phyloP scores from a whole-genome alignment of 495 filamentous ascomycete genomes.

The Hapsidospora chrysogenum region DNA sequence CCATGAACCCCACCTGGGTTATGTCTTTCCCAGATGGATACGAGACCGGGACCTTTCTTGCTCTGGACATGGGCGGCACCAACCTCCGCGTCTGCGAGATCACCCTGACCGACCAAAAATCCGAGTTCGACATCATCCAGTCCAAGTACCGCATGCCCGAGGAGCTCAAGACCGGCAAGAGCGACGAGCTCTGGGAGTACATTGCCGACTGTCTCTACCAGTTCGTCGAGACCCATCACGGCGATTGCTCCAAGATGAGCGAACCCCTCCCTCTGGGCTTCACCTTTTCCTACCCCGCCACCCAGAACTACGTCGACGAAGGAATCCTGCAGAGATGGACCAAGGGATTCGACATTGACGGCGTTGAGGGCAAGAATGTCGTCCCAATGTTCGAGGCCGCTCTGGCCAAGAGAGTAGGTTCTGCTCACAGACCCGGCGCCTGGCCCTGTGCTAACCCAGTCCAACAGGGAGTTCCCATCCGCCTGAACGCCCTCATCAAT shows the following conservation, averaged over 20 bases:
- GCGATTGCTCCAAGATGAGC: slow-evolving; percentile 36
- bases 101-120: slow-evolving; percentile 73
- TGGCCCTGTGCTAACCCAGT: slow-evolving; percentile 6
- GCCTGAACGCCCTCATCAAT: slow-evolving; percentile 85
- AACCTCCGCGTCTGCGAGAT: slow-evolving; percentile 97
- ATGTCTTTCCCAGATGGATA: slow-evolving; percentile 82
- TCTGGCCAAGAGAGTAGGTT: slow-evolving; percentile 53
- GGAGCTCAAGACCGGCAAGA: slow-evolving; percentile 78
- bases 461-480: slow-evolving; percentile 69
- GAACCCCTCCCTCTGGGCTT: slow-evolving; percentile 75
- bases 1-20: slow-evolving; percentile 98
- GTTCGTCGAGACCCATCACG: slow-evolving; percentile 86
- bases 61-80: slow-evolving; percentile 96
- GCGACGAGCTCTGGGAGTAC: slow-evolving; percentile 93
- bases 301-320: slow-evolving; percentile 92
- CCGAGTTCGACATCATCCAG: slow-evolving; percentile 96
- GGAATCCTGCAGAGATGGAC: slow-evolving; percentile 95
- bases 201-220: slow-evolving; percentile 94
- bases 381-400: slow-evolving; percentile 84
- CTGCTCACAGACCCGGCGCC: not conserved
- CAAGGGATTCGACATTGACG: slow-evolving; percentile 95
- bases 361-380: slow-evolving; percentile 88
- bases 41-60: slow-evolving; percentile 81
- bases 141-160: slow-evolving; percentile 97
- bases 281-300: slow-evolving; percentile 96